Percentiles rank a stretch among this genome's conserved stretches.
Evolutionary conservation across 768 basidiomycete species (phyloP).

Genomic region (Holtermanniella nyarrowii): DNA sequence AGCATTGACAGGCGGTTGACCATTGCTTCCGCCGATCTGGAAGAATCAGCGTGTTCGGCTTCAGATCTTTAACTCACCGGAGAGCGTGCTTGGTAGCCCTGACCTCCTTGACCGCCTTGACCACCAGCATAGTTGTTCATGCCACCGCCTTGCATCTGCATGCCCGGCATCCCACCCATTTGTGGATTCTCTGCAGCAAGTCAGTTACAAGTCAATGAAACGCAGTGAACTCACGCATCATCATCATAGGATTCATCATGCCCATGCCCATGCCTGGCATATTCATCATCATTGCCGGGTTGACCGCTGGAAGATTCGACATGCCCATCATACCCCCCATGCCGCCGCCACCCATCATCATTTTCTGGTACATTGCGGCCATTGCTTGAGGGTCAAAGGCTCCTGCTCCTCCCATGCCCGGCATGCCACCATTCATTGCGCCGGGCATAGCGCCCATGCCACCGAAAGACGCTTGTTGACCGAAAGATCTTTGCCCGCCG

Average conservation of each 20-base stretch:
- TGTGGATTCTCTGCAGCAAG: constrained; percentile 6
- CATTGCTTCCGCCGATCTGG: constrained; percentile 1
- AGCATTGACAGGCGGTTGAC: constrained; percentile 28
- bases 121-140: constrained; percentile 27
- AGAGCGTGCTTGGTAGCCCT: constrained; percentile 1
- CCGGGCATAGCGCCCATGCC: constrained; percentile 5
- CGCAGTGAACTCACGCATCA: constrained; percentile 1
- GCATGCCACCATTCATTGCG: constrained; percentile 12
- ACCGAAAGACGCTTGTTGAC: constrained; percentile 10
- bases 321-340: constrained; percentile 44
- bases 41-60: not conserved
- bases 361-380: constrained; percentile 84
- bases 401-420: constrained; percentile 16
- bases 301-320: too few relatives aligned
- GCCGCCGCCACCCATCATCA: constrained; percentile 46
- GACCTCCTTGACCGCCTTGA: not conserved
- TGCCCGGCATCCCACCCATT: constrained; percentile 17
- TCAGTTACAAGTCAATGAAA: not conserved
- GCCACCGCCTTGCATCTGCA: constrained; percentile 34
- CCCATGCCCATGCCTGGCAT: constrained; percentile 31
- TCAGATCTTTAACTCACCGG: not conserved
- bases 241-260: constrained; percentile 36
- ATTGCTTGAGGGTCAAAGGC: constrained; percentile 83
- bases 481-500: constrained; percentile 6
- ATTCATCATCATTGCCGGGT: too few relatives aligned